Evolutionary conservation across 225 moss, liverwort and hornwort genomes (phyloP).

Genomic region (Thuidium tamariscinum): DNA sequence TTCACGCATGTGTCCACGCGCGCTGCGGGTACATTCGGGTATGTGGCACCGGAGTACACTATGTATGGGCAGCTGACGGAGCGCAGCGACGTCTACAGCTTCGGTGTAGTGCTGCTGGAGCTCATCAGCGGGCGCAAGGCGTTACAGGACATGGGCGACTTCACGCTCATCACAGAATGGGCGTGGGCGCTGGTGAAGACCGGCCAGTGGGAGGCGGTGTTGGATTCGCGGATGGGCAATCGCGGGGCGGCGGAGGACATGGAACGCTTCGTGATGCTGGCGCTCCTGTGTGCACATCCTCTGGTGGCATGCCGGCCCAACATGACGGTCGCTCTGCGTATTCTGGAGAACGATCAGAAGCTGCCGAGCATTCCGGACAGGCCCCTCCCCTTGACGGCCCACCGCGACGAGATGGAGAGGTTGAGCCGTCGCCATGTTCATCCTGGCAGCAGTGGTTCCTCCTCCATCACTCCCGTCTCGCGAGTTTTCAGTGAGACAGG

Average conservation of each 20-base stretch:
- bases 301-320: conserved; percentile 64
- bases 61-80: conserved; percentile 78
- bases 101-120: conserved; percentile 81
- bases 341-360: conserved; percentile 45
- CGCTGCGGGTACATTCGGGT: conserved; percentile 65
- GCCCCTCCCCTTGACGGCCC: conserved; percentile 35
- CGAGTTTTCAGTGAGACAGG: conserved; percentile 9
- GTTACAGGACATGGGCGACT: neutral
- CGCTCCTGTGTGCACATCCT: conserved; percentile 66
- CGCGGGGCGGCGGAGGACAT: conserved; percentile 35
- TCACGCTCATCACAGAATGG: conserved; percentile 64
- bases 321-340: conserved; percentile 52
- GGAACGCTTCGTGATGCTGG: conserved; percentile 63
- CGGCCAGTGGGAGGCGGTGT: conserved; percentile 27
- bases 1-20: conserved; percentile 32
- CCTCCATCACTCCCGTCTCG: neutral
- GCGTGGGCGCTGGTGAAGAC: conserved; percentile 64
- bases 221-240: conserved; percentile 42
- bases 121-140: conserved; percentile 72
- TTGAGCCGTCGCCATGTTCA: neutral
- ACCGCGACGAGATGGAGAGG: neutral
- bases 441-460: neutral
- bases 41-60: conserved; percentile 70
- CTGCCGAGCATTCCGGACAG: conserved; percentile 53
- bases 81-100: conserved; percentile 82